A percentile compares a stretch with the other conserved stretches of the same genome.
Evolutionary conservation across 345 rosid genomes (phyloP).

Genomic region (Nasturtium officinale): DNA sequence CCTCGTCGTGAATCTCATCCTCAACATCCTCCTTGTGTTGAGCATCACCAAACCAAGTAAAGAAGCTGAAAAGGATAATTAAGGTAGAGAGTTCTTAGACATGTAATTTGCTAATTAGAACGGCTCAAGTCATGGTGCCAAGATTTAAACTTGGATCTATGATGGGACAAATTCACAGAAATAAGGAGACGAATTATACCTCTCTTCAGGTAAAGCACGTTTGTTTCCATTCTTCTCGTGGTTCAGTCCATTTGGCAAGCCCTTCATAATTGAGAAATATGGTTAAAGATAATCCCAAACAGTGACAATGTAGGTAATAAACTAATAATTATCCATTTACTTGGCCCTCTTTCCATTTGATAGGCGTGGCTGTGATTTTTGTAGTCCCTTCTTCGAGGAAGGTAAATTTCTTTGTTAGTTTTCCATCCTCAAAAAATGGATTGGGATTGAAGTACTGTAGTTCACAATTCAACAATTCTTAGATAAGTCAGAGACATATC

Average conservation of each 20-base stretch:
- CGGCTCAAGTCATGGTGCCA: constrained; percentile 3
- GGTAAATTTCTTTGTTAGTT: constrained; percentile 77
- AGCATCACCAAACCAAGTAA: constrained; percentile 73
- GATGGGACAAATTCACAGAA: background rate
- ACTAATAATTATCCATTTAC: constrained; percentile 37
- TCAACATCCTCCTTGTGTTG: constrained; percentile 59
- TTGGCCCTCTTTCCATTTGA: constrained; percentile 92
- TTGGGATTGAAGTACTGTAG: constrained; percentile 71
- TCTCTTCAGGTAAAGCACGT: constrained; percentile 68
- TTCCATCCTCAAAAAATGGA: constrained; percentile 81
- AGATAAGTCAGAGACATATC: constrained; percentile 2
- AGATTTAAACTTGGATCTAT: background rate
- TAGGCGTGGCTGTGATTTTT: constrained; percentile 67
- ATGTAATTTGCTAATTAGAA: background rate
- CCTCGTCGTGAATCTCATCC: constrained; percentile 80
- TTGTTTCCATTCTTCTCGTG: constrained; percentile 93
- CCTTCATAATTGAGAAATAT: constrained; percentile 50
- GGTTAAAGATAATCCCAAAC: constrained; percentile 14
- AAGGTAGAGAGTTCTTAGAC: constrained; percentile 1
- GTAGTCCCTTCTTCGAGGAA: constrained; percentile 85
- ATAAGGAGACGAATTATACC: constrained; percentile 50
- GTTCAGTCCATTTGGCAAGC: constrained; percentile 72
- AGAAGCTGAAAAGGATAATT: constrained; percentile 63
- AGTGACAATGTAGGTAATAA: constrained; percentile 6
- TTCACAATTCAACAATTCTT: background rate